These are phyloP conservation scores for Suhomyces bribrorum DNA, from an alignment of 1,139 yeast species.

Conservation along the genomic window DNA sequence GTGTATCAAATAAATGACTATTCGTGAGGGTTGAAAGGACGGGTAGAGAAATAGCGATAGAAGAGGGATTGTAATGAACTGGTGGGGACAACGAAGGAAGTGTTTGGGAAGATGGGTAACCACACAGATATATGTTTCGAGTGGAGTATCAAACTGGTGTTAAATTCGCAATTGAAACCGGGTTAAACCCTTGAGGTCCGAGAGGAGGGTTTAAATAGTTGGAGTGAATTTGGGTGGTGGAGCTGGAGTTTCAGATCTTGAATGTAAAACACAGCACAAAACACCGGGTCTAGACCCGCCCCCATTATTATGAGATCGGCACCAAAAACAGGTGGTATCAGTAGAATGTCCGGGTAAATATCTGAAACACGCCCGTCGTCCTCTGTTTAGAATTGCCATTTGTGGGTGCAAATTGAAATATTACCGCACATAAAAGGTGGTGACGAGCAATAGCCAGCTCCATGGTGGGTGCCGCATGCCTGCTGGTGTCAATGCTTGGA, in stretches of 20 bases:
- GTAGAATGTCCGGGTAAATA: conserved; percentile 11
- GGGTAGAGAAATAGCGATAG: too few relatives aligned
- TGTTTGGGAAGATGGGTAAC: background rate
- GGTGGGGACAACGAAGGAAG: background rate
- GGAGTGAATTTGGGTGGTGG: conserved; percentile 14
- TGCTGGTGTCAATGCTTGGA: background rate
- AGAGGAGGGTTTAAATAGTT: conserved; percentile 15
- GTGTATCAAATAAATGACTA: too few relatives aligned
- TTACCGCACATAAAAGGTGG: conserved; percentile 3
- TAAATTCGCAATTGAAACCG: conserved; percentile 16
- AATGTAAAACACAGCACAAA: conserved; percentile 21
- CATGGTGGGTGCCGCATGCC: conserved; percentile 1
- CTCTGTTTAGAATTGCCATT: conserved; percentile 10
- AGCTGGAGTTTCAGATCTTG: conserved; percentile 20
- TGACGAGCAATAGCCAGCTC: background rate
- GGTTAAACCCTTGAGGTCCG: conserved; percentile 10
- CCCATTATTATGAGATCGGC: conserved; percentile 1
- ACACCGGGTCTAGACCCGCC: conserved; percentile 6
- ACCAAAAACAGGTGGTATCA: background rate
- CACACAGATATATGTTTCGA: conserved; percentile 9
- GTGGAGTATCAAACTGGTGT: conserved; percentile 11
- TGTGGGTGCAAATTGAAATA: conserved; percentile 8
- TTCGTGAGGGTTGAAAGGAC: too few relatives aligned
- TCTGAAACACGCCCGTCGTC: conserved; percentile 9
- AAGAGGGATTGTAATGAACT: background rate